Evolutionary conservation across 345 rosid genomes (phyloP), one percentile per base, ranked within the genome.

Genomic region (Aegle marmelos): DNA sequence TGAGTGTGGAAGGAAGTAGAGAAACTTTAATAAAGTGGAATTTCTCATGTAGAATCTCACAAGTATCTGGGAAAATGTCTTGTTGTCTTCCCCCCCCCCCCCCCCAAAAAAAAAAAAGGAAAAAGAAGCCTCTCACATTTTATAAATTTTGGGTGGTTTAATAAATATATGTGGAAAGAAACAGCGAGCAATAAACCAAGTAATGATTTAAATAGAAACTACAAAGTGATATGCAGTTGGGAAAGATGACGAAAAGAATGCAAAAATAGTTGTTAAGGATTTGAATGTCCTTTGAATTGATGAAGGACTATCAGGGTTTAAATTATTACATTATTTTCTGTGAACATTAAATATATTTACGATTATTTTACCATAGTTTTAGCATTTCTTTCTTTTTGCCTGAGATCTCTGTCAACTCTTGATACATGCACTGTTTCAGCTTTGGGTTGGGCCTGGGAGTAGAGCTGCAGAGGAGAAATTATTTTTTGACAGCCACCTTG

Each of bases 391-490:
- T 41, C 67, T 85, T 71, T 62, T 78, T 71, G 70, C 28, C 17
- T 24, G 31, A 63, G 37, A 25, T 80, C 25, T 63, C 78, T 71
- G 7, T 76, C 14, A 76, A 53, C 69, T 76, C 72, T 25, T 25
- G 74, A 79, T 68, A 57, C 31, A 21, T 75, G 36, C 75, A 39
- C 75, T 70, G 79, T 86, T 79, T 90, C 73, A 95, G 98, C 86
- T 96, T 79, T 94, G 99, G 99, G 99, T 92, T 80, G 97, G 97
- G 58, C 97, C 87, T 62, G 92, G 91, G 79, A 94, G 98, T 80
- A 91, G 74, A 86, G 99, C 93, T 78, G 97, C 98, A 7, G 95
- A 87, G 82, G 97, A 96, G 90, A 96, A 96, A 82, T 87, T 75
- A 57, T 94, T 91, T 83, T 96, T 96, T 81, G 98, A 96, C 86